These are phyloP conservation scores for Vitis rupestris DNA, from an alignment of 164 flowering plant genomes.

Conservation along the genomic window DNA sequence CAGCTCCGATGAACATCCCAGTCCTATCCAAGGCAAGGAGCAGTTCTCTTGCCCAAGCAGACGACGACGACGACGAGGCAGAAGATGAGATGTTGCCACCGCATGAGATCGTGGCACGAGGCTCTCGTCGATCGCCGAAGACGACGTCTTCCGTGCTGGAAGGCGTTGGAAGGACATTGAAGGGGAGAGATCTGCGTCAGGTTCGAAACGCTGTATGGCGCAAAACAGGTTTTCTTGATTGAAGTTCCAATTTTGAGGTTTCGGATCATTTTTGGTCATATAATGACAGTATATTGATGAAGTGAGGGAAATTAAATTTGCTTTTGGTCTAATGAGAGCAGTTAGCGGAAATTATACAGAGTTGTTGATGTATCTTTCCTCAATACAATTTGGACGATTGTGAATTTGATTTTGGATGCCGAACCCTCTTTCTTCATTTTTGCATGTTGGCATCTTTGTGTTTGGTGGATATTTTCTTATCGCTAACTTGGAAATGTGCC, in stretches of 20 bases:
- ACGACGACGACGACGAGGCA: slow-evolving; percentile 20
- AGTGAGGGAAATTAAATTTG: too few relatives aligned
- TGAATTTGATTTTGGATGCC: too few relatives aligned
- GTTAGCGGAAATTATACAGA: too few relatives aligned
- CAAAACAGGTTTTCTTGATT: slow-evolving; percentile 75
- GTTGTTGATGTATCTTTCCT: too few relatives aligned
- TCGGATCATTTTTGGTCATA: neutral
- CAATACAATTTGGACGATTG: too few relatives aligned
- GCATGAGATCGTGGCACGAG: slow-evolving; percentile 73
- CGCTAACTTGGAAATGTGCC: too few relatives aligned
- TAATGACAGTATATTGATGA: too few relatives aligned
- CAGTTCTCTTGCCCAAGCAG: neutral
- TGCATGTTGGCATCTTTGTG: too few relatives aligned
- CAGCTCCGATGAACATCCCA: slow-evolving; percentile 71
- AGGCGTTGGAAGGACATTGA: slow-evolving; percentile 83
- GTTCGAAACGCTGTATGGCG: slow-evolving; percentile 76
- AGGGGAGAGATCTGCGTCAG: slow-evolving; percentile 80
- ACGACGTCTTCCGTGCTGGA: slow-evolving; percentile 77
- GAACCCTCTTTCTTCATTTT: too few relatives aligned
- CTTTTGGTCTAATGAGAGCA: too few relatives aligned
- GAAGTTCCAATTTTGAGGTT: slow-evolving; percentile 5
- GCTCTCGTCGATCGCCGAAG: slow-evolving; percentile 34
- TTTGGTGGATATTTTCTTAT: too few relatives aligned
- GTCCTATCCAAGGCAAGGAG: slow-evolving; percentile 27
- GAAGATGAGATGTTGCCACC: slow-evolving; percentile 76